Evolutionary conservation across 2,329 filamentous ascomycete species (phyloP).

Genomic region (Aspergillus persii): DNA sequence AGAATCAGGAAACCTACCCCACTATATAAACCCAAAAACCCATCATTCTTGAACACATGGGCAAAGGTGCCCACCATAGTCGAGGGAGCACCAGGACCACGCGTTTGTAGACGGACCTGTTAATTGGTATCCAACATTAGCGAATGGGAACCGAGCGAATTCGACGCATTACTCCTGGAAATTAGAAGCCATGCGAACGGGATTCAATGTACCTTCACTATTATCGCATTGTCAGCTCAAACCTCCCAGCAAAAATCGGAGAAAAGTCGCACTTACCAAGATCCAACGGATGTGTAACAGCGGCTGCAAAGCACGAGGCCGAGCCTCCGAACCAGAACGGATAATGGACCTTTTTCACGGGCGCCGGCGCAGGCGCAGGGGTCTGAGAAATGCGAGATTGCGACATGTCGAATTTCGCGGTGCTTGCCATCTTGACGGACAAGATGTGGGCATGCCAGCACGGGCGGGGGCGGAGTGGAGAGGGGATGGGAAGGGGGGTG

Average conservation of each 20-base stretch:
- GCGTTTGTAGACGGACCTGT: conserved; percentile 84
- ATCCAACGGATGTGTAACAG: conserved; percentile 90
- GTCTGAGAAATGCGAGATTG: conserved; percentile 15
- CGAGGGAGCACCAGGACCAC: conserved; percentile 69
- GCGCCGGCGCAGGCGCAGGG: conserved; percentile 10
- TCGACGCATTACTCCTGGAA: not conserved
- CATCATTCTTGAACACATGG: conserved; percentile 74
- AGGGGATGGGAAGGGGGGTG: conserved; percentile 10
- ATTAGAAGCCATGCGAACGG: not conserved
- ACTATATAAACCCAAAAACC: conserved; percentile 77
- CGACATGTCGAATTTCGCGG: conserved; percentile 31
- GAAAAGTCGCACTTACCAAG: conserved; percentile 61
- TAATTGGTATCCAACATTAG: conserved; percentile 15
- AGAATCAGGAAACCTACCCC: conserved; percentile 55
- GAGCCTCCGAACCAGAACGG: conserved; percentile 97
- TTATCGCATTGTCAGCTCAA: conserved; percentile 20
- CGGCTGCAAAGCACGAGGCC: conserved; percentile 85
- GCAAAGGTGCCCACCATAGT: conserved; percentile 83
- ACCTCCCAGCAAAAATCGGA: not conserved
- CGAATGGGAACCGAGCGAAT: conserved; percentile 1
- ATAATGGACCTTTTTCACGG: conserved; percentile 53
- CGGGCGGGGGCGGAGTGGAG: conserved; percentile 10
- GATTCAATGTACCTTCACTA: conserved; percentile 53
- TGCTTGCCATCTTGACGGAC: conserved; percentile 34
- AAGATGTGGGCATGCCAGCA: conserved; percentile 21